Conservation (phyloP, 192 early-diverging fungal genomes). For the Coemansia sp. region DNA sequence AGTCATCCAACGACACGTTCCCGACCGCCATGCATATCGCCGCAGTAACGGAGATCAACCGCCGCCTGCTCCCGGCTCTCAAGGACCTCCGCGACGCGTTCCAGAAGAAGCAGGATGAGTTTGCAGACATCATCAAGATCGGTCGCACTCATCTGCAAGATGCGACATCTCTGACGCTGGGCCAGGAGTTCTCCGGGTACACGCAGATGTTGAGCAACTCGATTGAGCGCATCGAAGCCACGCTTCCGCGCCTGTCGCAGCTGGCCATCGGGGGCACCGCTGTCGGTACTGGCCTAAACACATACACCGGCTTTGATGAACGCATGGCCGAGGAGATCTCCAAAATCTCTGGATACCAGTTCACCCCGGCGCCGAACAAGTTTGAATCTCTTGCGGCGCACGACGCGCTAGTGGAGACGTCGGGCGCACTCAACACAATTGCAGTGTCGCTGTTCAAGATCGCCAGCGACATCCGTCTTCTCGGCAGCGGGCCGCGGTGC, state of each 20-base stretch:
- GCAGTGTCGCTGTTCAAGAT: conserved; percentile 98
- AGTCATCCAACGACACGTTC: conserved; percentile 99
- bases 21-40: conserved; percentile 99
- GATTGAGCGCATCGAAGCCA: conserved; percentile 81
- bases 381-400: conserved; percentile 99
- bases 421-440: conserved; percentile 91
- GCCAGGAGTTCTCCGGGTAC: conserved; percentile 99
- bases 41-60: conserved; percentile 83
- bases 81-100: conserved; percentile 77
- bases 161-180: conserved; percentile 95
- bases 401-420: conserved; percentile 96
- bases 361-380: conserved; percentile 98
- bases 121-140: conserved; percentile 96
- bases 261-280: conserved; percentile 97
- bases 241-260: conserved; percentile 84
- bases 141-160: conserved; percentile 98
- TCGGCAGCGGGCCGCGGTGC: conserved; percentile 97
- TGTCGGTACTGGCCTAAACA: conserved; percentile 98
- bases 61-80: conserved; percentile 83
- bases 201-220: conserved; percentile 86
- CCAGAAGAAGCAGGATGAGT: conserved; percentile 73
- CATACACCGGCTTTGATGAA: conserved; percentile 86
- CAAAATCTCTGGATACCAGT: conserved; percentile 81
- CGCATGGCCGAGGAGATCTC: conserved; percentile 89
- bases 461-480: conserved; percentile 96